phyloP scores from a whole-genome alignment of 1,284 basidiomycete genomes.

The Ustilago bromivora region DNA sequence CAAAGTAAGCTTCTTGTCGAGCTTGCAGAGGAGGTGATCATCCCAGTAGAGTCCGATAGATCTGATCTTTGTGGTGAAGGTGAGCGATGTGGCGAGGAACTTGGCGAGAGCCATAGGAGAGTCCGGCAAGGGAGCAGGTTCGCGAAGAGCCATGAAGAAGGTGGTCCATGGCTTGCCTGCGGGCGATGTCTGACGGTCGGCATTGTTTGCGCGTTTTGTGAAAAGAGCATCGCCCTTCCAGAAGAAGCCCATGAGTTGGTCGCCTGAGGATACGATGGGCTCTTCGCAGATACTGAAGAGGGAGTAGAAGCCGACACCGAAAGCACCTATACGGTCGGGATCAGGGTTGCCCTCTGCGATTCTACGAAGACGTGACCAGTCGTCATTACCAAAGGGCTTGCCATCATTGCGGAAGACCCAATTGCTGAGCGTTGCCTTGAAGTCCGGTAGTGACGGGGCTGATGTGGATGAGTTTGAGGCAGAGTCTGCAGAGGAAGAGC shows the following conservation, averaged over 20 bases:
- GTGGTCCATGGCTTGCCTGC: conserved; percentile 79
- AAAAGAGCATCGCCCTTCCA: conserved; percentile 77
- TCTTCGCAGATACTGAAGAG: conserved; percentile 77
- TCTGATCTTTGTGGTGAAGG: conserved; percentile 87
- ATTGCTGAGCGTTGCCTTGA: conserved; percentile 69
- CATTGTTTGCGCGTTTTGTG: conserved; percentile 57
- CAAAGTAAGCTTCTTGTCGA: conserved; percentile 79
- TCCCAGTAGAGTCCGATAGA: conserved; percentile 76
- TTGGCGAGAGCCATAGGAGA: conserved; percentile 84
- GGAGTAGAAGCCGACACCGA: conserved; percentile 73
- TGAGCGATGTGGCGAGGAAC: conserved; percentile 91
- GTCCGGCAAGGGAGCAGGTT: conserved; percentile 83
- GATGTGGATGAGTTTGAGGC: conserved; percentile 1
- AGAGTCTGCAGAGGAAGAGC: conserved; percentile 20
- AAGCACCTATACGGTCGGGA: conserved; percentile 72
- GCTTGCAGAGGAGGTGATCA: conserved; percentile 79
- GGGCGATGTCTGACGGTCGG: conserved; percentile 41
- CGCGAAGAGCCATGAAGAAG: conserved; percentile 89
- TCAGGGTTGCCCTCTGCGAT: conserved; percentile 73
- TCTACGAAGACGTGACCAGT: conserved; percentile 67
- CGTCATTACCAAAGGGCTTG: conserved; percentile 64
- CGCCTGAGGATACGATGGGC: conserved; percentile 90
- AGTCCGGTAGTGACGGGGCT: conserved; percentile 60
- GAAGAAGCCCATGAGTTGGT: conserved; percentile 89
- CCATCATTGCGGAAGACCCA: conserved; percentile 86